Base-by-base conservation (phyloP, 371 early-diverging fungal genomes). In the Lichtheimia corymbifera region DNA sequence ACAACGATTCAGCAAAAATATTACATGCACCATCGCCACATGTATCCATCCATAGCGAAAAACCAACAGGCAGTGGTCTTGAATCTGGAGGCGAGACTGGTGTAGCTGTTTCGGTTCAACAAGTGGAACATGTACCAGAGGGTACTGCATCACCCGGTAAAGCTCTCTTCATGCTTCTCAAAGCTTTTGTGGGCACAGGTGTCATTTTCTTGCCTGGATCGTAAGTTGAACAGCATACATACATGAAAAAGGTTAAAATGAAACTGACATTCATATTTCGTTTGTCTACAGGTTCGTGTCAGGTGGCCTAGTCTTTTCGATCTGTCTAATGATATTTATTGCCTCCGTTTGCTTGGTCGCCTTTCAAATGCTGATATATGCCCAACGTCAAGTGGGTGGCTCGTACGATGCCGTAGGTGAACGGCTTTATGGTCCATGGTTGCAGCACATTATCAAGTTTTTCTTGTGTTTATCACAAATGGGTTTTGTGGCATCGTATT, bases 401-500 rank as follows among this genome's bases (percentile, higher is more conserved):
- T 86, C 88, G 28, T 94, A 91, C 74, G 93, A 92, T 53, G 91
- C 93, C 62, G 81, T 94, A 53, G 94, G 90, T 0, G 59, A 76
- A 54, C 70, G 75, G 6, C 74, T 93, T 14, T 91, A 89, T 61
- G 94, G 94, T 14, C 76, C 67, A 17, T 76, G 75, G 65, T 70
- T 91, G 65, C 77, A 87, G 50, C 73, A 82, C 54, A 53, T 88
- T 1, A 87, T 93, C 27, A 73, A 87, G 7, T 73, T 68, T 20
- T 90, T 89, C 14, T 84, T 94, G 54, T 88, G 88, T 53, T 42
- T 94, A 20, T 86, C 90, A 25, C 94, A 90, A 73, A 83, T 88
- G 58, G 94, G 94, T 5, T 93, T 92, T 59, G 88, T 89, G 44
- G 83, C 90, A 25, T 92, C 93, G 13, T 94, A 94, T 64, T 76